These are phyloP conservation scores for Lathyrus aphaca DNA, from an alignment of 306 rosid genomes.

Conservation along the genomic window DNA sequence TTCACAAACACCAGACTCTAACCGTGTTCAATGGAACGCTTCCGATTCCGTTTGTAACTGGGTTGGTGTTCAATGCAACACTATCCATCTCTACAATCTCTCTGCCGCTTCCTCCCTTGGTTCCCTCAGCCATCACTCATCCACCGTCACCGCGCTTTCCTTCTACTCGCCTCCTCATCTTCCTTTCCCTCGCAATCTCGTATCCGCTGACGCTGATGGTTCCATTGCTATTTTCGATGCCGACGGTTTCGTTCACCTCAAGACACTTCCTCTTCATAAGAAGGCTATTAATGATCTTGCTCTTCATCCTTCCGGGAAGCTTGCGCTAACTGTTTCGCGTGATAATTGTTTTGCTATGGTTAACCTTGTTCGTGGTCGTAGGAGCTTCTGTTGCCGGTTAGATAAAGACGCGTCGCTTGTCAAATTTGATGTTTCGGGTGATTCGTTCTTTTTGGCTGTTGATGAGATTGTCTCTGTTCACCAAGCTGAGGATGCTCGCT, in stretches of 20 bases:
- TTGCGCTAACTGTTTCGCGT: slow-evolving; percentile 74
- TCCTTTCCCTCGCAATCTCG: slow-evolving; percentile 80
- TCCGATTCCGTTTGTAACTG: slow-evolving; percentile 79
- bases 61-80: slow-evolving; percentile 83
- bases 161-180: slow-evolving; percentile 69
- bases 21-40: slow-evolving; percentile 80
- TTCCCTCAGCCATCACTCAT: slow-evolving; percentile 73
- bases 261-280: slow-evolving; percentile 60
- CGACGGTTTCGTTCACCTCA: slow-evolving; percentile 82
- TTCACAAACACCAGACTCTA: slow-evolving; percentile 60
- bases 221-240: slow-evolving; percentile 71
- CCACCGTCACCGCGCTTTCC: slow-evolving; percentile 76
- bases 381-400: slow-evolving; percentile 74
- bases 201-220: slow-evolving; percentile 85
- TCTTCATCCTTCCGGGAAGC: slow-evolving; percentile 80
- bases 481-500: slow-evolving; percentile 76
- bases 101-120: slow-evolving; percentile 75
- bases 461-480: slow-evolving; percentile 71
- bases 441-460: slow-evolving; percentile 64
- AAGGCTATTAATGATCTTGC: slow-evolving; percentile 75
- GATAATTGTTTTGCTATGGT: slow-evolving; percentile 81
- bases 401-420: slow-evolving; percentile 75
- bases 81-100: slow-evolving; percentile 84
- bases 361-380: slow-evolving; percentile 76
- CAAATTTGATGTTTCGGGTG: slow-evolving; percentile 55